A percentile compares a stretch with the other conserved stretches of the same genome.
Conservation (phyloP, 2,329 filamentous ascomycete species). For the Salinomyces thailandicus region DNA sequence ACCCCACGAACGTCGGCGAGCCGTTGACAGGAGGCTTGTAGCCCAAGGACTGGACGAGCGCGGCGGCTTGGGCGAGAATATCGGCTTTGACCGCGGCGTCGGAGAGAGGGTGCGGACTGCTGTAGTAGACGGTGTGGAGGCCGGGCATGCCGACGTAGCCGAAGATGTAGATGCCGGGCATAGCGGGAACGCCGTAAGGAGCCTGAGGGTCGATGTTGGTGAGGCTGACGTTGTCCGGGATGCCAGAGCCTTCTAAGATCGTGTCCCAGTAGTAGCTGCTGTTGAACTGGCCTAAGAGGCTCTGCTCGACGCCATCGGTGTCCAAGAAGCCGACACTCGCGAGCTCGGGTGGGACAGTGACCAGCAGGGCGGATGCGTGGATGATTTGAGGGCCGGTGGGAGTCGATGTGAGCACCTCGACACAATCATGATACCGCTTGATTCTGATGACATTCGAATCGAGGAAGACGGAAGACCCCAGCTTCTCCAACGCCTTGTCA, state of each 20-base stretch:
- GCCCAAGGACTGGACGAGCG: constrained; percentile 3
- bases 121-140: constrained; percentile 7
- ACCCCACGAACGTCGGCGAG: constrained; percentile 2
- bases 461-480: constrained; percentile 21
- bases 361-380: constrained; percentile 32
- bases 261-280: constrained; percentile 15
- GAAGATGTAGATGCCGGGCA: constrained; percentile 11
- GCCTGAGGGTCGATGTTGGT: constrained; percentile 10
- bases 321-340: constrained; percentile 29
- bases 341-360: constrained; percentile 33
- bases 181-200: constrained; percentile 10
- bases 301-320: constrained; percentile 15
- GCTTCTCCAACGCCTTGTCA: constrained; percentile 14
- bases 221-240: constrained; percentile 12
- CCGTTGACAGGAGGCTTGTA: neutral
- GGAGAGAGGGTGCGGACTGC: constrained; percentile 7
- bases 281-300: constrained; percentile 5
- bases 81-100: constrained; percentile 9
- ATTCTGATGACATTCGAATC: constrained; percentile 16
- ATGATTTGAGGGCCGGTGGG: constrained; percentile 25
- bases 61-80: constrained; percentile 6
- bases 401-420: constrained; percentile 24
- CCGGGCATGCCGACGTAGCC: constrained; percentile 4
- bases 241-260: constrained; percentile 11
- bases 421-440: constrained; percentile 9